Percentiles rank a stretch among this genome's conserved stretches.
phyloP scores from a whole-genome alignment of 768 basidiomycete genomes.

The Pleurotus tuber-regium region DNA sequence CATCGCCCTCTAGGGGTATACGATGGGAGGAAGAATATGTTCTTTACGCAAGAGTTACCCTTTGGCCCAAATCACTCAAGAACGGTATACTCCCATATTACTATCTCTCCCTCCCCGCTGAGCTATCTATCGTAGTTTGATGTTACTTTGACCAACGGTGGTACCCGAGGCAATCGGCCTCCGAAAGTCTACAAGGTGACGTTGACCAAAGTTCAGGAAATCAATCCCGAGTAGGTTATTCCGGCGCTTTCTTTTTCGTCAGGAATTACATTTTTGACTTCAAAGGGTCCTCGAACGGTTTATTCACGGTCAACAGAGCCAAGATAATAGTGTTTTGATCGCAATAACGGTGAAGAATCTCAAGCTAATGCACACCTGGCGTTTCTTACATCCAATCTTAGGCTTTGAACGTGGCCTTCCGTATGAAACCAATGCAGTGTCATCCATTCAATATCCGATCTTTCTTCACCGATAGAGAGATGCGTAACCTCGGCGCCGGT shows the following conservation, averaged over 20 bases:
- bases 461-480: conserved; percentile 64
- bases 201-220: conserved; percentile 54
- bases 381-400: conserved; percentile 21
- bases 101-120: not conserved
- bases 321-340: conserved; percentile 63
- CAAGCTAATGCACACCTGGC: too few relatives aligned
- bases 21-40: conserved; percentile 62
- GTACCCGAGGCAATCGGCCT: conserved; percentile 28
- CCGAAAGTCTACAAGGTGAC: conserved; percentile 54
- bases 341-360: conserved; percentile 50
- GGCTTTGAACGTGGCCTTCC: conserved; percentile 74
- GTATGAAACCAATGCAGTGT: conserved; percentile 67
- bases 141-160: conserved; percentile 40
- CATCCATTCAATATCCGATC: conserved; percentile 74
- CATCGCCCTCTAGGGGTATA: conserved; percentile 36
- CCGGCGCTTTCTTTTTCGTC: not conserved
- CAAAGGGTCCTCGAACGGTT: conserved; percentile 61
- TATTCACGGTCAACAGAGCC: conserved; percentile 59
- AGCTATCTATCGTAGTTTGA: conserved; percentile 17
- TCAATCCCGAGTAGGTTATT: conserved; percentile 41
- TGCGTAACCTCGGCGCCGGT: conserved; percentile 53
- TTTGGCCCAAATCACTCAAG: conserved; percentile 34
- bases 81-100: conserved; percentile 11
- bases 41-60: conserved; percentile 40
- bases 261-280: not conserved